Evolutionary conservation across 495 filamentous ascomycete species (phyloP).

Genomic region (Aspergillus incahuasiensis): DNA sequence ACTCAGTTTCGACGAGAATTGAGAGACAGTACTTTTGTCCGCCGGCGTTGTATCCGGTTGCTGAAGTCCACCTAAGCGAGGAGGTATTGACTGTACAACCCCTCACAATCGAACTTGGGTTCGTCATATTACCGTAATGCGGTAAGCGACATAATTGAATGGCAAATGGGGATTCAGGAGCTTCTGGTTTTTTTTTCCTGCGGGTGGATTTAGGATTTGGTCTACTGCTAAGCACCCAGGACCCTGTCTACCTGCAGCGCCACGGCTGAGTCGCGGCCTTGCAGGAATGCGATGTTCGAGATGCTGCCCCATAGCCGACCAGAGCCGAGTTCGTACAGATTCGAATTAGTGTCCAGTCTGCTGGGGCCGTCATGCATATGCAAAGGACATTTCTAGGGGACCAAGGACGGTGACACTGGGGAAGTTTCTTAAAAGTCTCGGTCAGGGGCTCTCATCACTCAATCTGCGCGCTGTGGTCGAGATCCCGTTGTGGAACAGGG

Average conservation of each 20-base stretch:
- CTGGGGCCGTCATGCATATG: constrained; percentile 1
- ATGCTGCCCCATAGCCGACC: not conserved
- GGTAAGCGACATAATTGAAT: not conserved
- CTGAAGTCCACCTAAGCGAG: not conserved
- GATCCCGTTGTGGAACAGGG: constrained; percentile 2
- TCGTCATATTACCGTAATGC: not conserved
- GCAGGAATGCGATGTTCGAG: not conserved
- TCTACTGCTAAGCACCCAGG: constrained; percentile 11
- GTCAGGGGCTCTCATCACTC: not conserved
- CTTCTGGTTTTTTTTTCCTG: not conserved
- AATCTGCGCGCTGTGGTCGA: not conserved
- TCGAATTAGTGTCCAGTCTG: not conserved
- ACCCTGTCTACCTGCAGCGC: constrained; percentile 20
- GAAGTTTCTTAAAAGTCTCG: not conserved
- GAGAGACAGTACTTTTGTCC: not conserved
- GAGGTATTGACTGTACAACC: not conserved
- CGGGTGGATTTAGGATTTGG: not conserved
- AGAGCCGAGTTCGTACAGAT: not conserved
- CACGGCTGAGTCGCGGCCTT: constrained; percentile 15
- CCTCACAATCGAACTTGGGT: not conserved
- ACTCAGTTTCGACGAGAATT: not conserved
- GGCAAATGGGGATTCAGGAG: not conserved
- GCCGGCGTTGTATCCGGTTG: not conserved
- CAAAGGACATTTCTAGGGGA: not conserved
- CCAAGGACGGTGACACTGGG: not conserved